Percentiles rank a stretch among this genome's conserved stretches.
Conservation (phyloP, 352 stramenopile species). For the Thraustotheca clavata region DNA sequence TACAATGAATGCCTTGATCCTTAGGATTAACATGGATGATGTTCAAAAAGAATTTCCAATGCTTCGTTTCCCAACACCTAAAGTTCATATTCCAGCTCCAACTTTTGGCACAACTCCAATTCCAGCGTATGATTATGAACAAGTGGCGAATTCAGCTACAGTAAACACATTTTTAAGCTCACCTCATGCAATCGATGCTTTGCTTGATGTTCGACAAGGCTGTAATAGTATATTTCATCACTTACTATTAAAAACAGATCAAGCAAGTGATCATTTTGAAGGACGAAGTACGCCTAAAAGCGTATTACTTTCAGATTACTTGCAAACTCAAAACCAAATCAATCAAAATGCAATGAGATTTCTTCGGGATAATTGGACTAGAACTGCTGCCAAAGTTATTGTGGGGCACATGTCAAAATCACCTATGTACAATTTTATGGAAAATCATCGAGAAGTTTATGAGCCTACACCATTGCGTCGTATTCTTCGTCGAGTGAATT, state of each 20-base stretch:
- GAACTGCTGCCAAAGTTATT: conserved; percentile 61
- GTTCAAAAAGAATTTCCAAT: conserved; percentile 46
- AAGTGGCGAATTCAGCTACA: conserved; percentile 46
- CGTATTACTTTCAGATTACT: conserved; percentile 45
- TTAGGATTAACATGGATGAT: conserved; percentile 67
- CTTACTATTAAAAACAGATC: conserved; percentile 8
- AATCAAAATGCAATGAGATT: conserved; percentile 56
- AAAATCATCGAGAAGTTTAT: conserved; percentile 64
- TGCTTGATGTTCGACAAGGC: conserved; percentile 61
- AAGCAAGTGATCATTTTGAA: background rate
- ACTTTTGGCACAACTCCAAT: background rate
- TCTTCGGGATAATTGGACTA: conserved; percentile 75
- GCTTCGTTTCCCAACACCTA: conserved; percentile 33
- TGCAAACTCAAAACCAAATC: conserved; percentile 54
- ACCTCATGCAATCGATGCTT: conserved; percentile 50
- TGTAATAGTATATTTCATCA: conserved; percentile 30
- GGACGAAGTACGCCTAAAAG: background rate
- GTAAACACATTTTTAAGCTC: conserved; percentile 65
- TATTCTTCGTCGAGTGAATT: conserved; percentile 72
- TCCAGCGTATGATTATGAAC: conserved; percentile 53
- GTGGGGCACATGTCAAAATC: conserved; percentile 33
- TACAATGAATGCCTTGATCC: conserved; percentile 91
- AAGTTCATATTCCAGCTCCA: background rate
- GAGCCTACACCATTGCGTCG: conserved; percentile 39
- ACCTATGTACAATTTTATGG: conserved; percentile 52